Percentiles rank a stretch among this genome's conserved stretches.
Conservation (phyloP, 2,329 filamentous ascomycete species). For the Paecilomyces niveus region DNA sequence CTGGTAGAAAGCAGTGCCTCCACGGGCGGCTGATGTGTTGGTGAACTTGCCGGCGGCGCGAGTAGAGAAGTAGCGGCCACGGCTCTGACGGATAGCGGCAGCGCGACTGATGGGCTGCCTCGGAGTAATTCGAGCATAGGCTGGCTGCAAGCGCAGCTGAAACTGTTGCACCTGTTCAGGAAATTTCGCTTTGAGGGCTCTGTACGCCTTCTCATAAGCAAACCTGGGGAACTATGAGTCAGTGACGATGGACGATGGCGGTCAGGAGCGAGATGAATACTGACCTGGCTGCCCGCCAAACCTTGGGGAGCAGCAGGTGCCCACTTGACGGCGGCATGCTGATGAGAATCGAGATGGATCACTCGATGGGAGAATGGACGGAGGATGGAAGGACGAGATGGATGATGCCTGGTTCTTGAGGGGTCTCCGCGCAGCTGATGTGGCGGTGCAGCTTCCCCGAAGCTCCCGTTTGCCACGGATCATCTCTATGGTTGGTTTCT, state of each 20-base stretch:
- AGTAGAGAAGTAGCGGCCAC: slow-evolving; percentile 58
- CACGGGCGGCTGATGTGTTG: slow-evolving; percentile 37
- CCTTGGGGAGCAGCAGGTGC: slow-evolving; percentile 44
- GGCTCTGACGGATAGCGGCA: slow-evolving; percentile 57
- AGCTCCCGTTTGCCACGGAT: slow-evolving; percentile 1
- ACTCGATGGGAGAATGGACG: slow-evolving; percentile 8
- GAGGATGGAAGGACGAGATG: slow-evolving; percentile 5
- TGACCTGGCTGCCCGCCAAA: slow-evolving; percentile 43
- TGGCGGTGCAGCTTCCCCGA: slow-evolving; percentile 9
- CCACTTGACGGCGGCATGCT: slow-evolving; percentile 42
- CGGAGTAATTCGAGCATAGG: slow-evolving; percentile 50
- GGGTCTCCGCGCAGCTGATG: slow-evolving; percentile 2
- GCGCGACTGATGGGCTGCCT: slow-evolving; percentile 56
- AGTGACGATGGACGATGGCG: not conserved
- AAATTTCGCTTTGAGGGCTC: slow-evolving; percentile 35
- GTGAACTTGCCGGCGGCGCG: slow-evolving; percentile 44
- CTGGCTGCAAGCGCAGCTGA: slow-evolving; percentile 50
- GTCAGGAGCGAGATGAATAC: slow-evolving; percentile 6
- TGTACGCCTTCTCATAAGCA: slow-evolving; percentile 41
- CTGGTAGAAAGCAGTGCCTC: slow-evolving; percentile 47
- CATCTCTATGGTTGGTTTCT: not conserved
- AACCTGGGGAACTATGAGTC: slow-evolving; percentile 26
- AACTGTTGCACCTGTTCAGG: slow-evolving; percentile 30
- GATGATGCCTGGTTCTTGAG: slow-evolving; percentile 18
- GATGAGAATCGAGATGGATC: slow-evolving; percentile 11